Percentiles rank a stretch among this genome's conserved stretches.
Conservation (phyloP, 225 moss, liverwort and hornwort species). For the Polytrichum formosum region DNA sequence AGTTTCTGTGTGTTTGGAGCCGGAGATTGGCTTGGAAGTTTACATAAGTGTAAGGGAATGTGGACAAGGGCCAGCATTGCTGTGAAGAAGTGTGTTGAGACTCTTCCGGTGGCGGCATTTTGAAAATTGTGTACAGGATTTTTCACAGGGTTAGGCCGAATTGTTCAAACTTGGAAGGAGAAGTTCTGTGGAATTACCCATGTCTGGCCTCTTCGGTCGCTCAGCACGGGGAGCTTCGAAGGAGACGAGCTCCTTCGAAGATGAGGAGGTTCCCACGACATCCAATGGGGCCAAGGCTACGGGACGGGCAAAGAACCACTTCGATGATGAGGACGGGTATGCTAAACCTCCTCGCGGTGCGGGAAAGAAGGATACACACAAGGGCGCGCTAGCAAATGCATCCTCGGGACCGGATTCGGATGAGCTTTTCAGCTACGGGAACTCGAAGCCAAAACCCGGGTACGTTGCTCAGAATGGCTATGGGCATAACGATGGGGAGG, state of each 20-base stretch:
- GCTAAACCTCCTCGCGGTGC: conserved; percentile 29
- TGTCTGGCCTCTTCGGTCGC: conserved; percentile 4
- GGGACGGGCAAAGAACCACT: background rate
- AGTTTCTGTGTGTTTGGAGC: no score
- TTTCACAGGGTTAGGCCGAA: no score
- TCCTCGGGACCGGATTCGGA: conserved; percentile 17
- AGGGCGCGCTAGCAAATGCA: background rate
- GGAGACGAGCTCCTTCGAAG: conserved; percentile 17
- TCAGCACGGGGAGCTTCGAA: background rate
- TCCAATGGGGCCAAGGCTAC: conserved; percentile 38
- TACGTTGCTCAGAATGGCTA: conserved; percentile 13
- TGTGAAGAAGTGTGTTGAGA: no score
- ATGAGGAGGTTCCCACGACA: conserved; percentile 35
- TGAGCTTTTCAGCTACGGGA: conserved; percentile 42
- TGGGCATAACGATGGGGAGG: background rate
- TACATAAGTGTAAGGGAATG: no score
- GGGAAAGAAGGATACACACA: conserved; percentile 20
- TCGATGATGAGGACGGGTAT: background rate
- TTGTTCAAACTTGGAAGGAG: no score
- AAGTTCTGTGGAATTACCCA: no score
- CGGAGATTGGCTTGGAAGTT: no score
- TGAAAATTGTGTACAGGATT: no score
- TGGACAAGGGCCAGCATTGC: no score
- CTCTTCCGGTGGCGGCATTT: no score
- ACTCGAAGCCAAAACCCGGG: conserved; percentile 30